Evolutionary conservation across 768 basidiomycete genomes (phyloP), one percentile per base, ranked within the genome.

Genomic region (Pisolithus microcarpus): DNA sequence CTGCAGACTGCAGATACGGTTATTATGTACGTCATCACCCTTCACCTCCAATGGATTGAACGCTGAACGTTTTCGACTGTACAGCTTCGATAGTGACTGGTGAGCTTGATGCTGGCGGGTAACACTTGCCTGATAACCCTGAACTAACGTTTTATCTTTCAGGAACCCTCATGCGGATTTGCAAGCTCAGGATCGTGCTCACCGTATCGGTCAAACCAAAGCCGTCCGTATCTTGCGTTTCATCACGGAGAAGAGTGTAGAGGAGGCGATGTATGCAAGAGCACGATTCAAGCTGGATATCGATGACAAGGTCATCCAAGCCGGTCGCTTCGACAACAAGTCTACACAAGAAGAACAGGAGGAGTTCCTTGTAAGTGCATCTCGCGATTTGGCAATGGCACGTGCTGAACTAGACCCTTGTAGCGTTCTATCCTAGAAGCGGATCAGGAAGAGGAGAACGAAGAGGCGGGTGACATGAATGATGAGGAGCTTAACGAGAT

Each of bases 141-240:
- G 58, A 45, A 58, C 28, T 23, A 16, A 26, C 24, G 13, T 11
- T 26, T 10, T 53, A 26, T n/a, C 43, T 23, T 42, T 7, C 57
- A 85, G 85, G 93, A 99, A 98, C 73, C 95, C 95, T 43, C 95
- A 98, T 60, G 95, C 96, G 46, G 95, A 99, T 84, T 73, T 98
- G 54, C 96, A 99, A 70, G 96, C 96, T 11, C 96, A 99, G 68
- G 95, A 99, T 81, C 91, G 94, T 77, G 91, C 91, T 10, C 95
- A 99, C 78, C 94, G 96, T 79, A 99, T 99, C 61, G 96, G 96
- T 52, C 96, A 99, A 65, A 99, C 96, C 52, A 95, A 94, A 69
- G 89, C 93, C 42, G 96, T 99, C 18, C 84, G 94, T 30, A 98
- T 99, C 56, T 76, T 98, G 56, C 84, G 95, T 55, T 90, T 99